A percentile compares a stretch with the other conserved stretches of the same genome.
Conservation (phyloP, 768 basidiomycete genomes). For the Pisolithus sp. region DNA sequence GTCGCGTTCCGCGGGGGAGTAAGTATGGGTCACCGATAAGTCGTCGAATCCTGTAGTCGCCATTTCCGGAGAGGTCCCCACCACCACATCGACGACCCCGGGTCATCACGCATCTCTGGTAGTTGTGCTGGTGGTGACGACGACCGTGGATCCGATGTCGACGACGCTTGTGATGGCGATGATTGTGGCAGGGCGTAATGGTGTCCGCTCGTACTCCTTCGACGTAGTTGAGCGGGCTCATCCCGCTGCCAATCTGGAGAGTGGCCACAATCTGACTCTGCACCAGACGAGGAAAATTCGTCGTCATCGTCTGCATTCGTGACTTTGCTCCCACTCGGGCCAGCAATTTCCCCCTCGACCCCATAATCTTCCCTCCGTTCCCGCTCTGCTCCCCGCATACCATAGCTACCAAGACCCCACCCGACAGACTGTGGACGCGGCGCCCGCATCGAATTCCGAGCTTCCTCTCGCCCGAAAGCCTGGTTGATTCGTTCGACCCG, state of each 20-base stretch:
- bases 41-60: conserved; percentile 73
- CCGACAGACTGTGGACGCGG: conserved; percentile 34
- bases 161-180: conserved; percentile 5
- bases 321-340: conserved; percentile 9
- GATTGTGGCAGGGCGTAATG: neutral
- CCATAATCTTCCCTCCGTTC: conserved; percentile 18
- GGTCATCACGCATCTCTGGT: conserved; percentile 2
- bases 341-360: neutral
- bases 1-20: neutral
- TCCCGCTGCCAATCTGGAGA: no score
- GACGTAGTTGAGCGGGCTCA: no score
- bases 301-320: conserved; percentile 20
- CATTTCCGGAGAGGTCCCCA: conserved; percentile 73
- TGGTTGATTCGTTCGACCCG: conserved; percentile 60
- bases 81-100: conserved; percentile 57
- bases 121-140: neutral
- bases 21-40: conserved; percentile 36
- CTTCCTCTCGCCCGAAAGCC: conserved; percentile 39
- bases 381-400: conserved; percentile 33
- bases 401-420: conserved; percentile 75
- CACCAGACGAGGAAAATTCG: neutral
- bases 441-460: conserved; percentile 16
- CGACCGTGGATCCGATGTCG: conserved; percentile 7
- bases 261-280: no score
- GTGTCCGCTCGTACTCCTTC: no score